Evolutionary conservation across 352 stramenopile species (phyloP).

Genomic region (Aphanomyces invadans): DNA sequence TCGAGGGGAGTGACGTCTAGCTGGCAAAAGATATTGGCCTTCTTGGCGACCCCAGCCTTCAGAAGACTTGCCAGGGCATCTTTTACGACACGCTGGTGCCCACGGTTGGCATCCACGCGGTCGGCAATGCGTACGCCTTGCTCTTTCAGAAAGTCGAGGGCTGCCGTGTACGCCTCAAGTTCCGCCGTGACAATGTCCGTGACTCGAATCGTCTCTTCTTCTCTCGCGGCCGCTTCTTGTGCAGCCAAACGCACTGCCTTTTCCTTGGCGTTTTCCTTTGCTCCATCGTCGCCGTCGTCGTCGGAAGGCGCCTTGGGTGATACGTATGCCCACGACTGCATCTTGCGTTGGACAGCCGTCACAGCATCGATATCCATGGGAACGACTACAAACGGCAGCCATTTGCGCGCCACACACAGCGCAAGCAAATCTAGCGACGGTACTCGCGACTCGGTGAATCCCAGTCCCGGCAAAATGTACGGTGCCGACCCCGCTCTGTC

Average conservation of each 20-base stretch:
- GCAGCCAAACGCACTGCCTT: not conserved
- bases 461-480: conserved; percentile 4
- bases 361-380: not conserved
- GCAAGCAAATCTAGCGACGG: not conserved
- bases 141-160: not conserved
- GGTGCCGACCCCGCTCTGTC: not conserved
- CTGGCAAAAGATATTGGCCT: conserved; percentile 2
- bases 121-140: not conserved
- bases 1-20: not conserved
- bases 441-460: not conserved
- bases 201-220: not conserved
- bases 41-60: not conserved
- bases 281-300: conserved; percentile 3
- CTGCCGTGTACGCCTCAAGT: not conserved
- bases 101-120: not conserved
- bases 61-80: not conserved
- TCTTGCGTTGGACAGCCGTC: not conserved
- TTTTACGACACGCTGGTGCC: conserved; percentile 2
- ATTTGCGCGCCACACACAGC: not conserved
- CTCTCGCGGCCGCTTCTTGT: not conserved
- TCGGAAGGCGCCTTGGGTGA: not conserved
- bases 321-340: not conserved
- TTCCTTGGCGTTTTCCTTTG: not conserved
- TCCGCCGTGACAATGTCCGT: not conserved
- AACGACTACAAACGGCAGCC: conserved; percentile 5